These are phyloP conservation scores for Angomonas ambiguus DNA, from an alignment of 208 protist species.

Conservation along the genomic window DNA sequence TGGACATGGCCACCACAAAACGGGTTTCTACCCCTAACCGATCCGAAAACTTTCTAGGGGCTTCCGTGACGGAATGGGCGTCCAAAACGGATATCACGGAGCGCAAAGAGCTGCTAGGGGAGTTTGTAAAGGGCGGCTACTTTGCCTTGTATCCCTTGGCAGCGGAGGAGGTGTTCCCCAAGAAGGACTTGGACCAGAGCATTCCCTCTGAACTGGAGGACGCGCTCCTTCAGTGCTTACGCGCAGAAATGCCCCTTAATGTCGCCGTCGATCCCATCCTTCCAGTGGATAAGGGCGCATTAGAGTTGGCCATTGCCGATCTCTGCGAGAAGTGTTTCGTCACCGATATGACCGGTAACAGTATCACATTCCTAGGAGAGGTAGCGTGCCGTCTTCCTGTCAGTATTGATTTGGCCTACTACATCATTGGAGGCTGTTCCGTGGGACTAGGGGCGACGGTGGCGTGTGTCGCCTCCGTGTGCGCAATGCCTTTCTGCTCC, in stretches of 20 bases:
- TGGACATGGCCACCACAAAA: constrained; percentile 76
- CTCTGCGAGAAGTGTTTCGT: constrained; percentile 78
- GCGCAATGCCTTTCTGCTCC: constrained; percentile 49
- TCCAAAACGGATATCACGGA: constrained; percentile 52
- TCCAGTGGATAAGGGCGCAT: constrained; percentile 48
- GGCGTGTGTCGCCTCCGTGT: constrained; percentile 54
- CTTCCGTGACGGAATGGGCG: constrained; percentile 65
- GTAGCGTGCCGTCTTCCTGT: constrained; percentile 69
- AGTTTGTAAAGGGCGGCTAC: constrained; percentile 43
- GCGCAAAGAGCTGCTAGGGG: constrained; percentile 44
- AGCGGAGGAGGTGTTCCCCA: constrained; percentile 39
- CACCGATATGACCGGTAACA: constrained; percentile 33
- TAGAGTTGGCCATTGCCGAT: constrained; percentile 58
- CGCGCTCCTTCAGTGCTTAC: constrained; percentile 73
- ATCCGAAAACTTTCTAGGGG: constrained; percentile 73
- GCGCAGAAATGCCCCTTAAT: constrained; percentile 47
- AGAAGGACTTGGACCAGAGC: constrained; percentile 25
- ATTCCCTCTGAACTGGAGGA: constrained; percentile 58
- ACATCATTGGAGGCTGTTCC: constrained; percentile 71
- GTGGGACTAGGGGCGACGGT: constrained; percentile 74
- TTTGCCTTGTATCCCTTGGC: constrained; percentile 68
- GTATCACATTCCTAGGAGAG: constrained; percentile 82
- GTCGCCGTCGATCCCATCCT: constrained; percentile 28
- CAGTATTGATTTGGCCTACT: constrained; percentile 62
- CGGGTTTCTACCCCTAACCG: constrained; percentile 42